A percentile compares a stretch with the other conserved stretches of the same genome.
These are phyloP conservation scores for Castanea mollissima DNA, from an alignment of 306 rosid species.

Conservation along the genomic window DNA sequence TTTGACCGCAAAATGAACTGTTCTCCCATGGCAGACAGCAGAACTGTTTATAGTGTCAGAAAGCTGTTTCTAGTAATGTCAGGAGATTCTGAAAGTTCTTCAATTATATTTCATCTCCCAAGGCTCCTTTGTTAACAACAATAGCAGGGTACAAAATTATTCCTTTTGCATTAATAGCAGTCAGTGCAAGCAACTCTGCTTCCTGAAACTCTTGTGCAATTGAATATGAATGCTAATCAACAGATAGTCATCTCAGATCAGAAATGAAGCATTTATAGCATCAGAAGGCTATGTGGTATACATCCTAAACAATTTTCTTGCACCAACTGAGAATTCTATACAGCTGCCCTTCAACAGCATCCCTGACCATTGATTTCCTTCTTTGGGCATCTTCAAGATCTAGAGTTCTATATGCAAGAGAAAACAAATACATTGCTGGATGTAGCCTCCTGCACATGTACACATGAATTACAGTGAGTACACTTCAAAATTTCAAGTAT, in stretches of 20 bases:
- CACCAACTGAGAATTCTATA: slow-evolving; percentile 73
- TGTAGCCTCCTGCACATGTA: slow-evolving; percentile 79
- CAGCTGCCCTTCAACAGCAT: slow-evolving; percentile 46
- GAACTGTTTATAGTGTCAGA: not conserved
- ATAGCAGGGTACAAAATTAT: slow-evolving; percentile 11
- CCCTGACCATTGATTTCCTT: slow-evolving; percentile 51
- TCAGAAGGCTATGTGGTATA: slow-evolving; percentile 9
- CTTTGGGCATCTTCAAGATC: slow-evolving; percentile 80
- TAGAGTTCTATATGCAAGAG: slow-evolving; percentile 90
- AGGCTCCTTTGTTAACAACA: slow-evolving; percentile 26
- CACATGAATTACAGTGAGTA: slow-evolving; percentile 25
- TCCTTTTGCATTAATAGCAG: slow-evolving; percentile 4
- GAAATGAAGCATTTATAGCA: slow-evolving; percentile 1
- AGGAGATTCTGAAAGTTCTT: not conserved
- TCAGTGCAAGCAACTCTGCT: not conserved
- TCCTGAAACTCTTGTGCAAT: slow-evolving; percentile 4
- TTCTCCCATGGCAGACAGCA: not conserved
- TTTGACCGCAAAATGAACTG: too few species aligned
- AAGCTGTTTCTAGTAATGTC: not conserved
- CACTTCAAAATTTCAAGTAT: not conserved
- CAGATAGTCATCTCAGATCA: not conserved
- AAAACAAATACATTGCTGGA: slow-evolving; percentile 90
- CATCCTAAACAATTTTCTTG: slow-evolving; percentile 58
- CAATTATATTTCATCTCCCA: not conserved
- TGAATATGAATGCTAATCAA: not conserved